Conservation (phyloP, 2,329 filamentous ascomycete genomes). For the Xylogone sp. region DNA sequence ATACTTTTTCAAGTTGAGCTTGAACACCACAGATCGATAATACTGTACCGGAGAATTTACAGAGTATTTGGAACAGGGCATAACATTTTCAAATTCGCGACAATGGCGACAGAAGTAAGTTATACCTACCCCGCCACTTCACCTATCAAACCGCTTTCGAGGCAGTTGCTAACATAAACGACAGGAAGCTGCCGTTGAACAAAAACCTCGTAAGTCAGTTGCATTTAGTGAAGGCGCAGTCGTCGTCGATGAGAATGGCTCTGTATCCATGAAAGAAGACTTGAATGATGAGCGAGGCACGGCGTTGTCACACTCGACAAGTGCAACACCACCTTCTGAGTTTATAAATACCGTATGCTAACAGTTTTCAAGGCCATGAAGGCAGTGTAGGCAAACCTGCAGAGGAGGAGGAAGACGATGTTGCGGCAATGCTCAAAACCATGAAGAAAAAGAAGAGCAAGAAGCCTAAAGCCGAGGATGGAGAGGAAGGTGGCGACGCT, state of each 20-base stretch:
- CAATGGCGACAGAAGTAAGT: neutral
- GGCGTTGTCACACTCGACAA: conserved; percentile 72
- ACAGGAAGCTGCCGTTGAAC: conserved; percentile 37
- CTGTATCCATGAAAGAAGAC: conserved; percentile 72
- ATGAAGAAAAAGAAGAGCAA: conserved; percentile 88
- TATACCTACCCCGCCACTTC: neutral
- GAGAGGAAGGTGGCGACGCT: conserved; percentile 57
- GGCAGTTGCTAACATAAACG: neutral
- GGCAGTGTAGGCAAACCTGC: conserved; percentile 26
- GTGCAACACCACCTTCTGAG: conserved; percentile 53
- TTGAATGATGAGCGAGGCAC: conserved; percentile 72
- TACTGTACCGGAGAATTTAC: neutral
- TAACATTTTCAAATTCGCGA: neutral
- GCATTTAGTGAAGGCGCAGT: conserved; percentile 85
- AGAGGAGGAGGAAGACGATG: conserved; percentile 44
- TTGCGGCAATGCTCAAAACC: conserved; percentile 64
- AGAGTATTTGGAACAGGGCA: neutral
- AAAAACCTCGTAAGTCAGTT: conserved; percentile 86
- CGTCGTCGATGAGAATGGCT: conserved; percentile 86
- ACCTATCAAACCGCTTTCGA: neutral
- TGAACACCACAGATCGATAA: neutral
- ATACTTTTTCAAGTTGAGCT: neutral
- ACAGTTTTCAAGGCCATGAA: conserved; percentile 30
- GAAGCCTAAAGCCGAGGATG: conserved; percentile 62
- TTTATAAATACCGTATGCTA: neutral